These are phyloP conservation scores for Tremellales sp. DNA, from an alignment of 1,284 basidiomycete genomes.

Conservation along the genomic window DNA sequence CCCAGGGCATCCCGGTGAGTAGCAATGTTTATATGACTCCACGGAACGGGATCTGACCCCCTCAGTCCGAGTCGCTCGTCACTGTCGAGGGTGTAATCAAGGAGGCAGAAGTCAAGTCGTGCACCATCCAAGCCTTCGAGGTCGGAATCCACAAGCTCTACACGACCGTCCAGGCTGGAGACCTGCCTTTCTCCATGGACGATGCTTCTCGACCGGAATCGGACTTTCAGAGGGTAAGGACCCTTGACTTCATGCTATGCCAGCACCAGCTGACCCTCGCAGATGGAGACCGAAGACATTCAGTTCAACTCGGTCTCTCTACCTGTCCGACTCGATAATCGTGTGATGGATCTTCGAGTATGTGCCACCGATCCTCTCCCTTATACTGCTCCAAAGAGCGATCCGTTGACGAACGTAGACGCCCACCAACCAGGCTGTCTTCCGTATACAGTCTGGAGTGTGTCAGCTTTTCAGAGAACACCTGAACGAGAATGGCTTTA, in stretches of 20 bases:
- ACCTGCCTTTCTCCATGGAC: conserved; percentile 85
- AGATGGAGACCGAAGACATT: conserved; percentile 58
- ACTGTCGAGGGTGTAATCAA: conserved; percentile 78
- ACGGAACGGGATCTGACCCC: neutral
- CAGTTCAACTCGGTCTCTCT: conserved; percentile 63
- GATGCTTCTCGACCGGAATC: conserved; percentile 83
- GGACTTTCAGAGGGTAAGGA: conserved; percentile 54
- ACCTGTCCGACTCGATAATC: conserved; percentile 92
- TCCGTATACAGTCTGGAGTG: conserved; percentile 84
- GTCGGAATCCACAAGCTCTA: conserved; percentile 79
- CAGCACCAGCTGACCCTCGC: neutral
- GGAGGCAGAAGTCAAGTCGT: conserved; percentile 86
- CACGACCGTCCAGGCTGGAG: conserved; percentile 70
- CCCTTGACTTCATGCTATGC: neutral
- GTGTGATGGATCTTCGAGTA: conserved; percentile 88
- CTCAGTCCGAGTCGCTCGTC: conserved; percentile 78
- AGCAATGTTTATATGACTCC: conserved; percentile 6
- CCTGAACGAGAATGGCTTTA: conserved; percentile 63
- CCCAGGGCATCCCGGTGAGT: conserved; percentile 59
- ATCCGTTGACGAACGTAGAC: conserved; percentile 57
- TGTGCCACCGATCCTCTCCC: no score
- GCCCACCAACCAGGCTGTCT: conserved; percentile 93
- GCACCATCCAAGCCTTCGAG: conserved; percentile 83
- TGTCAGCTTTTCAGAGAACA: conserved; percentile 84
- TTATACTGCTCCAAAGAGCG: neutral